A percentile compares a stretch with the other conserved stretches of the same genome.
These are phyloP conservation scores for Amanita rubescens DNA, from an alignment of 768 basidiomycete genomes.

Conservation along the genomic window DNA sequence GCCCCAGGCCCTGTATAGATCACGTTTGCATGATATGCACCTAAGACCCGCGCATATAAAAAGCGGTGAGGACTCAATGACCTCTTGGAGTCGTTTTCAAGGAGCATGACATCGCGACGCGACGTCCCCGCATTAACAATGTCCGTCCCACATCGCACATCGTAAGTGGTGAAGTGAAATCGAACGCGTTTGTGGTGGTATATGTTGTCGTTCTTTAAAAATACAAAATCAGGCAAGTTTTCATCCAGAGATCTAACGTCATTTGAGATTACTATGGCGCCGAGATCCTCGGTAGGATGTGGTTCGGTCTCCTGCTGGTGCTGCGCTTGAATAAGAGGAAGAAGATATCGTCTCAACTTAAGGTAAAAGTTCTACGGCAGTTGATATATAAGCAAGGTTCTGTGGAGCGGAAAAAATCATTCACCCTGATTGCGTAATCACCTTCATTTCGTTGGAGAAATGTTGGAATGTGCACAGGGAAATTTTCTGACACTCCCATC, in stretches of 20 bases:
- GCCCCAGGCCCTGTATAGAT: constrained; percentile 7
- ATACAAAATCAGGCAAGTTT: constrained; percentile 6
- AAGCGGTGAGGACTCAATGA: constrained; percentile 14
- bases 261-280: background rate
- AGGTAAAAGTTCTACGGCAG: constrained; percentile 14
- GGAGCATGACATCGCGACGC: constrained; percentile 22
- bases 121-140: constrained; percentile 23
- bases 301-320: background rate
- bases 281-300: background rate
- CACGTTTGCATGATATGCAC: constrained; percentile 20
- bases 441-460: background rate
- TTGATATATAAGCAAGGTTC: background rate
- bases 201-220: constrained; percentile 13
- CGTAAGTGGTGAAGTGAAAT: constrained; percentile 37
- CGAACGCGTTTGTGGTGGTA: constrained; percentile 22
- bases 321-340: constrained; percentile 15
- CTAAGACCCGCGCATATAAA: constrained; percentile 22
- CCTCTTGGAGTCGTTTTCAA: constrained; percentile 6
- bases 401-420: background rate
- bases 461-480: background rate
- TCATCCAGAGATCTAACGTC: background rate
- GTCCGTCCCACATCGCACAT: constrained; percentile 29
- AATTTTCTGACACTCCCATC: background rate
- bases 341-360: constrained; percentile 19
- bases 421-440: constrained; percentile 4